phyloP scores from a whole-genome alignment of 768 basidiomycete genomes.

The Saitozyma podzolica region DNA sequence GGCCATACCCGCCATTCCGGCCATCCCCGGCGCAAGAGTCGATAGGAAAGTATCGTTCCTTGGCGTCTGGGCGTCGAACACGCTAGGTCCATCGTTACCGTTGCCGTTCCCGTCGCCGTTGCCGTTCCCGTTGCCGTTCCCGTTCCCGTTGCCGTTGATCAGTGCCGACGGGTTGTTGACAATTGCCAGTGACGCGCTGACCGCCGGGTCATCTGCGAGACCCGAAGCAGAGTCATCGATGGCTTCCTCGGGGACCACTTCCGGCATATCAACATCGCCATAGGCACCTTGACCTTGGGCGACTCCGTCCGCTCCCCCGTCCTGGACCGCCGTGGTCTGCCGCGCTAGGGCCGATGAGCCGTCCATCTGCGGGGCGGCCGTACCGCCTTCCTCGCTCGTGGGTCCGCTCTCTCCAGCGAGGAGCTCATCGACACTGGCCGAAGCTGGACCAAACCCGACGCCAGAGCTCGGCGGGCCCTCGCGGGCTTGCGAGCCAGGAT shows the following conservation, averaged over 20 bases:
- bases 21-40: conserved; percentile 44
- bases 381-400: conserved; percentile 7
- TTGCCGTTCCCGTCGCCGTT: not conserved
- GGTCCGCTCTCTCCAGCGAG: conserved; percentile 11
- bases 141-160: not conserved
- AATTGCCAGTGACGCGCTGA: conserved; percentile 1
- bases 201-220: conserved; percentile 1
- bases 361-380: not conserved
- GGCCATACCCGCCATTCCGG: conserved; percentile 24
- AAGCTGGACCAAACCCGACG: conserved; percentile 10
- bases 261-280: conserved; percentile 2
- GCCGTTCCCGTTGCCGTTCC: not conserved
- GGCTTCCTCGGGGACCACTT: conserved; percentile 4
- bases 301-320: too few species aligned
- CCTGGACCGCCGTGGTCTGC: too few species aligned
- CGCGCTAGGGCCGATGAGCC: too few species aligned
- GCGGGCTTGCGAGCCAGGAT: conserved; percentile 5
- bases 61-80: conserved; percentile 48
- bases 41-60: conserved; percentile 54
- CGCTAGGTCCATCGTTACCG: not conserved
- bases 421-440: conserved; percentile 23
- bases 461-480: conserved; percentile 17
- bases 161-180: conserved; percentile 4
- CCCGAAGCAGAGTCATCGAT: conserved; percentile 5
- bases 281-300: too few species aligned